A percentile compares a stretch with the other conserved stretches of the same genome.
These are phyloP conservation scores for Chalciporus sphaerocephalus DNA, from an alignment of 768 basidiomycete species.

Conservation along the genomic window DNA sequence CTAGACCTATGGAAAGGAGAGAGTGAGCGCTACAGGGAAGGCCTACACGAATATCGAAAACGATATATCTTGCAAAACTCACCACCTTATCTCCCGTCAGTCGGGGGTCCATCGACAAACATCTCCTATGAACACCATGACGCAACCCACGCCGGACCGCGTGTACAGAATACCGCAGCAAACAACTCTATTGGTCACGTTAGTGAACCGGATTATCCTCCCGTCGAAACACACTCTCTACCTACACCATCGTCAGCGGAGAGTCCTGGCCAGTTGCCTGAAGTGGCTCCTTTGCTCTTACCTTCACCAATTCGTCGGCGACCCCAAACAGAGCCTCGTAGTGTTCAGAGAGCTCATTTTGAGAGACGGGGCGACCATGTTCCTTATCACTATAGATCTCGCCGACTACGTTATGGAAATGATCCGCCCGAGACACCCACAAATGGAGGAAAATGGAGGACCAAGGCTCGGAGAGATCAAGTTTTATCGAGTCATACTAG, in stretches of 20 bases:
- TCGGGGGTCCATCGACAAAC: background rate
- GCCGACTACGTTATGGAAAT: conserved; percentile 2
- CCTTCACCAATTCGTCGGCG: conserved; percentile 1
- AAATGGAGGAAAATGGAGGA: conserved; percentile 6
- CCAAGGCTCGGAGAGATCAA: background rate
- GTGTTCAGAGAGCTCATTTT: background rate
- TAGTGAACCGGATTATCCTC: conserved; percentile 11
- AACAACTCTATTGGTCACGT: background rate
- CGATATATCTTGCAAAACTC: conserved; percentile 1
- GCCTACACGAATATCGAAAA: conserved; percentile 11
- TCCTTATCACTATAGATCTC: background rate
- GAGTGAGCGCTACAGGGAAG: conserved; percentile 4
- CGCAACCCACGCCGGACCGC: conserved; percentile 23
- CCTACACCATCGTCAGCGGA: conserved; percentile 9
- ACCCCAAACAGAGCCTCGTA: conserved; percentile 10
- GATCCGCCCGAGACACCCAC: background rate
- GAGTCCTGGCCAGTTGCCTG: background rate
- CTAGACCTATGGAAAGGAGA: conserved; percentile 8
- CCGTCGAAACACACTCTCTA: conserved; percentile 15
- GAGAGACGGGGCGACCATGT: background rate
- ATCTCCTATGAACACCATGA: conserved; percentile 1
- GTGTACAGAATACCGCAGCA: background rate
- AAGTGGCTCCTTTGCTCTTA: background rate
- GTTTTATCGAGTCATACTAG: background rate
- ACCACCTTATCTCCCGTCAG: background rate